These are phyloP conservation scores for Globisporangium recalcitrans DNA, from an alignment of 352 stramenopile species.

Conservation along the genomic window DNA sequence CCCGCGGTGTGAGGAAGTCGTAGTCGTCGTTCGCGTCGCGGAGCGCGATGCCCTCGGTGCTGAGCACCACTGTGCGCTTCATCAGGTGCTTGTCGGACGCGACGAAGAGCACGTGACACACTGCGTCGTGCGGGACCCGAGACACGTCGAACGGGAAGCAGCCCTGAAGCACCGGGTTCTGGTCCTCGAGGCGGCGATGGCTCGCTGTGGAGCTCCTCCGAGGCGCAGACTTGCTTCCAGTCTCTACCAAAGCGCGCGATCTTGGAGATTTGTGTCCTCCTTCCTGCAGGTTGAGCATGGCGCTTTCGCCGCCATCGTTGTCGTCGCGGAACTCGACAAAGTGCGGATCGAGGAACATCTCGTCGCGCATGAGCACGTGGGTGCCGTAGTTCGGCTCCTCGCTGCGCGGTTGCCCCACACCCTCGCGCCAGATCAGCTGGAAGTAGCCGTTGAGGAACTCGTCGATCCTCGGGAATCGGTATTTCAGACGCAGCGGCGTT, in stretches of 20 bases:
- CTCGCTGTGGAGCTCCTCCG: not conserved
- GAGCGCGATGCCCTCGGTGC: constrained; percentile 42
- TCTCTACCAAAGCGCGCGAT: not conserved
- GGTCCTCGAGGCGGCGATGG: constrained; percentile 21
- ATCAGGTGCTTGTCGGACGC: constrained; percentile 53
- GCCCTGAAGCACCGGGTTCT: constrained; percentile 25
- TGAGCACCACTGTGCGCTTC: constrained; percentile 50
- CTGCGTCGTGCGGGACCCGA: constrained; percentile 35
- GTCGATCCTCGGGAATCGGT: constrained; percentile 36
- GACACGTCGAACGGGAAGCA: constrained; percentile 38
- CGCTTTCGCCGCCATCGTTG: not conserved
- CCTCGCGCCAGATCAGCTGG: constrained; percentile 53
- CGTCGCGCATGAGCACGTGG: constrained; percentile 37
- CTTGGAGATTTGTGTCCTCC: not conserved
- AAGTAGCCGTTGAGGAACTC: constrained; percentile 55
- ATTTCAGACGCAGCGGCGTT: constrained; percentile 34
- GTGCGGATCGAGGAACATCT: constrained; percentile 29
- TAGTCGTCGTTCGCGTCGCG: constrained; percentile 22
- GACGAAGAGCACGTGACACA: constrained; percentile 58
- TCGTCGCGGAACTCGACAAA: constrained; percentile 6
- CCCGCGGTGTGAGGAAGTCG: constrained; percentile 15
- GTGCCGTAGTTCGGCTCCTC: constrained; percentile 50
- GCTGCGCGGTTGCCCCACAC: constrained; percentile 35
- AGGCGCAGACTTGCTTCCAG: not conserved
- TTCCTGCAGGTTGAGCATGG: constrained; percentile 11